phyloP scores from a whole-genome alignment of 495 filamentous ascomycete species.

The Achaetomiella virescens region DNA sequence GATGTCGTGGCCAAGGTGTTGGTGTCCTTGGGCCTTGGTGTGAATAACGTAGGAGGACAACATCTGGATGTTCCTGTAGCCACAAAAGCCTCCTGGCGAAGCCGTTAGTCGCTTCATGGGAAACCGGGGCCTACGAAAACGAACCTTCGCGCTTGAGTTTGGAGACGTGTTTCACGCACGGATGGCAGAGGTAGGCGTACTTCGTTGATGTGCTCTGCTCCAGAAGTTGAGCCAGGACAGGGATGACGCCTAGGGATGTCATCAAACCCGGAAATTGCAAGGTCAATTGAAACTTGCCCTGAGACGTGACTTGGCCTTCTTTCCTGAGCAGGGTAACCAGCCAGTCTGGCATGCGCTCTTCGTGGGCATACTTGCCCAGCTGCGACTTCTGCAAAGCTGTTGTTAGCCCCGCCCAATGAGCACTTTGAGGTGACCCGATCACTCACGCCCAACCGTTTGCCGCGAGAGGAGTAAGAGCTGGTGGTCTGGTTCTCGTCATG shows the following conservation, averaged over 20 bases:
- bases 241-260: constrained; percentile 55
- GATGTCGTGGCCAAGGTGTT: constrained; percentile 53
- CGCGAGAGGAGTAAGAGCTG: constrained; percentile 1
- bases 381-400: constrained; percentile 43
- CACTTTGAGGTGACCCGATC: neutral
- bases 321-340: constrained; percentile 62
- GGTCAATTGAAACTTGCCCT: constrained; percentile 48
- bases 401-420: neutral
- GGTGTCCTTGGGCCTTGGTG: constrained; percentile 48
- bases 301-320: constrained; percentile 51
- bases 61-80: constrained; percentile 98
- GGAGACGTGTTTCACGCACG: constrained; percentile 69
- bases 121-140: neutral
- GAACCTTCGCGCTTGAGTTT: constrained; percentile 67
- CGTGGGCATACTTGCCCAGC: constrained; percentile 79
- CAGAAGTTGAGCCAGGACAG: constrained; percentile 65
- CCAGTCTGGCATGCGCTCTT: constrained; percentile 82
- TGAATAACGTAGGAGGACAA: constrained; percentile 69
- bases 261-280: neutral
- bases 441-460: constrained; percentile 29
- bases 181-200: constrained; percentile 74
- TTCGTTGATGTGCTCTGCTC: constrained; percentile 56
- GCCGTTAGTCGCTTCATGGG: neutral
- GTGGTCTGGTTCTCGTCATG: constrained; percentile 1
- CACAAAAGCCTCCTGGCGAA: constrained; percentile 74